These are phyloP conservation scores for Hericium erinaceus DNA, from an alignment of 768 basidiomycete genomes.

Conservation along the genomic window DNA sequence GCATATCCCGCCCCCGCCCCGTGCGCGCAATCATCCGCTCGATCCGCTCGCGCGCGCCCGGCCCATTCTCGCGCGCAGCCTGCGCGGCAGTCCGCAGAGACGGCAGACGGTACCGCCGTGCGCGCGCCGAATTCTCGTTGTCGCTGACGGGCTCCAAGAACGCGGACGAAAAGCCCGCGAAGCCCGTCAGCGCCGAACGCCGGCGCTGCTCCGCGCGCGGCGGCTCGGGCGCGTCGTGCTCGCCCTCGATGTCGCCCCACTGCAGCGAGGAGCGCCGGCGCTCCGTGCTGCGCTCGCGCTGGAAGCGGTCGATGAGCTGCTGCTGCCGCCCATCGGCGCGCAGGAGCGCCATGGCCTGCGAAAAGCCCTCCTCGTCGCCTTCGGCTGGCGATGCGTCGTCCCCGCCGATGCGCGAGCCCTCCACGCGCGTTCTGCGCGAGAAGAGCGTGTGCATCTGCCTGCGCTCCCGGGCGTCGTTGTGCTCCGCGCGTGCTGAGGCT, in stretches of 20 bases:
- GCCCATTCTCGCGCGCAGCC: background rate
- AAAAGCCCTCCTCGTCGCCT: constrained; percentile 20
- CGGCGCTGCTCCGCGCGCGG: background rate
- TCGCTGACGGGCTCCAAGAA: no score
- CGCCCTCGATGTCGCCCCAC: constrained; percentile 16
- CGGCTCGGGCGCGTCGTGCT: constrained; percentile 4
- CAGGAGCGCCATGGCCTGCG: constrained; percentile 24
- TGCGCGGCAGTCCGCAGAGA: background rate
- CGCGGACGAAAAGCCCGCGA: no score
- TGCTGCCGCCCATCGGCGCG: constrained; percentile 26
- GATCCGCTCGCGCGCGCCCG: background rate
- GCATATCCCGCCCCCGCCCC: background rate
- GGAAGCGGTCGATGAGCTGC: constrained; percentile 22
- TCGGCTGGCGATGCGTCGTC: background rate
- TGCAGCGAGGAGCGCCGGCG: constrained; percentile 3
- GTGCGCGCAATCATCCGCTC: background rate
- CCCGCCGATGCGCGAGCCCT: background rate
- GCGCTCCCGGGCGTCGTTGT: background rate
- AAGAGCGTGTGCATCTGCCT: background rate
- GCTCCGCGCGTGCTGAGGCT: no score
- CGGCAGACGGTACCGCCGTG: background rate
- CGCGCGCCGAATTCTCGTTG: background rate
- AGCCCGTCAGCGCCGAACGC: background rate
- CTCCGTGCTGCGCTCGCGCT: constrained; percentile 13
- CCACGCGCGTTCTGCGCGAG: background rate